phyloP scores from a whole-genome alignment of 805 yeast species.

The Saturnispora silvae region DNA sequence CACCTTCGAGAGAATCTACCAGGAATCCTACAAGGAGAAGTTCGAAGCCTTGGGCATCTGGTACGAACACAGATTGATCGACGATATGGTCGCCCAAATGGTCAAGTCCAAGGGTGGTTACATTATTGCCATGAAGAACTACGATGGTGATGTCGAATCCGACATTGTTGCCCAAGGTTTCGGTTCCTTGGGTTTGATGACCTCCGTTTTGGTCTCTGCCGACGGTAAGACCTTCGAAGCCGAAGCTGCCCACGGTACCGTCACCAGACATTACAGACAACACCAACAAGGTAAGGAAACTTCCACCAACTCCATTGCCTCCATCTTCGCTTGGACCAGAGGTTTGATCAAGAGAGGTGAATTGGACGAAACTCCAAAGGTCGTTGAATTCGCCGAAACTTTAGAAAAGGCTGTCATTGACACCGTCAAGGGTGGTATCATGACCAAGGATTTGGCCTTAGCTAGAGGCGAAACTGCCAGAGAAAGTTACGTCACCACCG shows the following conservation, averaged over 20 bases:
- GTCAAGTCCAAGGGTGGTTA: conserved; percentile 90
- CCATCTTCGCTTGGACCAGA: conserved; percentile 94
- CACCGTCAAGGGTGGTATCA: conserved; percentile 76
- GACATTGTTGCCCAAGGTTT: conserved; percentile 98
- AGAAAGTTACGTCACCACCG: conserved; percentile 76
- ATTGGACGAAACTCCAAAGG: conserved; percentile 79
- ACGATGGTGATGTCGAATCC: conserved; percentile 95
- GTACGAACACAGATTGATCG: conserved; percentile 94
- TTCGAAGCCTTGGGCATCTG: conserved; percentile 80
- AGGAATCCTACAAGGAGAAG: conserved; percentile 48
- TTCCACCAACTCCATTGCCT: conserved; percentile 93
- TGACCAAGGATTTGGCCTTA: conserved; percentile 94
- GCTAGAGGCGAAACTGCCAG: conserved; percentile 83
- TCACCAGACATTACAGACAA: conserved; percentile 92
- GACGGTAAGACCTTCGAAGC: conserved; percentile 93
- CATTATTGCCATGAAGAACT: conserved; percentile 93
- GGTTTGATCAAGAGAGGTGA: conserved; percentile 90
- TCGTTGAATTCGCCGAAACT: conserved; percentile 63
- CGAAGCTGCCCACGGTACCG: conserved; percentile 99
- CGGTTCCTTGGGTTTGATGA: conserved; percentile 94
- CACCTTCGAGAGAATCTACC: conserved; percentile 76
- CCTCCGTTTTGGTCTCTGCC: conserved; percentile 93
- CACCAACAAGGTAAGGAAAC: conserved; percentile 96
- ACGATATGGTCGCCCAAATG: conserved; percentile 99
- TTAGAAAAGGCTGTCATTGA: conserved; percentile 80